Evolutionary conservation across 2,329 filamentous ascomycete genomes (phyloP), one percentile per base, ranked within the genome.

Genomic region (Chalaropsis ovoidea): DNA sequence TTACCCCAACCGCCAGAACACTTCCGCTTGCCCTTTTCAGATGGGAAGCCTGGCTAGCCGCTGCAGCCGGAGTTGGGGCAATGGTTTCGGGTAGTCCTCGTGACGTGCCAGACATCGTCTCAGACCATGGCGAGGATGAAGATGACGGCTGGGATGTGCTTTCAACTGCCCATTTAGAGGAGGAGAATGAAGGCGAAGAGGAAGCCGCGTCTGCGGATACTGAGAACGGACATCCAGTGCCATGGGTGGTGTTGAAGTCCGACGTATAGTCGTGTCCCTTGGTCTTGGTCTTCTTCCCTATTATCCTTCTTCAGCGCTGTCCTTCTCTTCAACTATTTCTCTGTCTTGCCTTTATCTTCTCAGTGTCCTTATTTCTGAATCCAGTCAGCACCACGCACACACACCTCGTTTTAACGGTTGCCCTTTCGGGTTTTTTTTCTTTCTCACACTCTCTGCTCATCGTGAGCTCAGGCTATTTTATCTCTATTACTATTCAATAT

Each of bases 61-160:
- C 35, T 11, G 39, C 42, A 17, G 27, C 42, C 19, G 60, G 60
- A 35, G n/a, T 45, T 24, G 42, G 39, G 22, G 39, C 60, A 27
- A 27, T 45, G 19, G 60, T 27, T n/a, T 42, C 52, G 7, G 43
- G 19, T 31, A 31, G 17, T n/a, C n/a, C 43, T 15, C 56, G 41
- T 22, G 27, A 42, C 10, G 62, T 54, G 17, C 54, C 54, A 22
- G 56, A 47, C 13, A n/a, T 43, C 39, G 10, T 52, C 11, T 47
- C 63, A 31, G 43, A 62, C 31, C 24, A 41, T 13, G 45, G 45
- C 22, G 31, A 52, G 17, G 64, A 65, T 17, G 42, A 61, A 17
- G 64, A 65, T 39, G 64, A 61, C 4, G 56, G 31, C 24, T 61
- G 64, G 54, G 64, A 65, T 27, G 17, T 61, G n/a, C 54, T 65